Conservation (phyloP, 345 rosid species). For the Hibiscus syriacus region DNA sequence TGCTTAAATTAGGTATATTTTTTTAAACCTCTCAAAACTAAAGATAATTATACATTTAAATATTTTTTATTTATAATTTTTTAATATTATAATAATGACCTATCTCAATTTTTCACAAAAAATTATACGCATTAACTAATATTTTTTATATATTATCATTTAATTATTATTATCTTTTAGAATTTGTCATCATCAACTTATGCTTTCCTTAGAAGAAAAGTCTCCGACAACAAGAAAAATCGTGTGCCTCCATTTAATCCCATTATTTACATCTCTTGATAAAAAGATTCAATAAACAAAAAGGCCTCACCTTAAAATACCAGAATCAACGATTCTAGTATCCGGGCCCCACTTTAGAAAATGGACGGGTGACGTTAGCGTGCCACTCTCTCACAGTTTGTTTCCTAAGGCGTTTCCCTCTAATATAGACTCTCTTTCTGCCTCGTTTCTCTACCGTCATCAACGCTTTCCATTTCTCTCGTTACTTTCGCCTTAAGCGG, state of each 20-base stretch:
- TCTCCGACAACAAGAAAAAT: background rate
- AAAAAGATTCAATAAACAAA: background rate
- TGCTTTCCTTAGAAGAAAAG: background rate
- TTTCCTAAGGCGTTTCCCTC: background rate
- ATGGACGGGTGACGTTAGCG: conserved; percentile 12
- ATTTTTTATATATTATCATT: too few relatives aligned
- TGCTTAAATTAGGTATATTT: too few relatives aligned
- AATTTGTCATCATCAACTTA: background rate
- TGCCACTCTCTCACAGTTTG: background rate
- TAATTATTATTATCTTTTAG: background rate
- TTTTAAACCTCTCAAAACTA: too few relatives aligned
- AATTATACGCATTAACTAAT: too few relatives aligned
- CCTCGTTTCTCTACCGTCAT: background rate
- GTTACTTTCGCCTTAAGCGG: background rate
- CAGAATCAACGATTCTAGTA: too few relatives aligned
- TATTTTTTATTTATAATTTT: too few relatives aligned
- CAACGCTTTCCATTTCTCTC: background rate
- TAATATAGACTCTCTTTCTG: background rate
- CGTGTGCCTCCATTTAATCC: background rate
- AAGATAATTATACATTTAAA: too few relatives aligned
- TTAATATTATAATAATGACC: too few relatives aligned
- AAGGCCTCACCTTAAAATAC: background rate
- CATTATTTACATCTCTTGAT: background rate
- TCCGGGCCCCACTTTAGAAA: background rate
- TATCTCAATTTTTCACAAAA: too few relatives aligned